These are phyloP conservation scores for Tetrahymena thermophila DNA, from an alignment of 73 alveolate species.

Conservation along the genomic window DNA sequence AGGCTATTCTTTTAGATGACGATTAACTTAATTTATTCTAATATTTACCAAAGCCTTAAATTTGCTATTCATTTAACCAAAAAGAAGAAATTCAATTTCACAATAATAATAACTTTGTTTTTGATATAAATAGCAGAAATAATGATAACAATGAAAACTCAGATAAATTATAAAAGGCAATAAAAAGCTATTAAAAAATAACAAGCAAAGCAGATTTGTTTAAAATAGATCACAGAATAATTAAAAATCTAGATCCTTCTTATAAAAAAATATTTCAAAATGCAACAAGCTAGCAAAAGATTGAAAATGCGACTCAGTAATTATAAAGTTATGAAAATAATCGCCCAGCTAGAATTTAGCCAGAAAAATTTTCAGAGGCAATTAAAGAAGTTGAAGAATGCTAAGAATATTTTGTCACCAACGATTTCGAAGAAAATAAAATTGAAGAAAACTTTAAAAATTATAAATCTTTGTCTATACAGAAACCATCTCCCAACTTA, in stretches of 20 bases:
- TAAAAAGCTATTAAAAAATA: not conserved
- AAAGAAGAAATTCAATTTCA: not conserved
- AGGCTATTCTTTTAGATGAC: not conserved
- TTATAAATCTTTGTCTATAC: not conserved
- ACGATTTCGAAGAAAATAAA: not conserved
- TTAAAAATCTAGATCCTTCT: not conserved
- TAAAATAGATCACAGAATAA: not conserved
- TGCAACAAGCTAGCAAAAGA: not conserved
- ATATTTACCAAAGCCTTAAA: not conserved
- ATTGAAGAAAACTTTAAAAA: not conserved
- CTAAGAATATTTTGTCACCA: not conserved
- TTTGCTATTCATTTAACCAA: not conserved
- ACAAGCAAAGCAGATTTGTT: not conserved
- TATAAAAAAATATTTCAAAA: too few relatives aligned
- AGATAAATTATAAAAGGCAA: not conserved
- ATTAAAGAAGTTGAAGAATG: not conserved
- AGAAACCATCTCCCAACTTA: not conserved
- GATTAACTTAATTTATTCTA: not conserved
- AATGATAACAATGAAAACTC: not conserved
- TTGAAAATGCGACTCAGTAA: not conserved
- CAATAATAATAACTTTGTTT: not conserved
- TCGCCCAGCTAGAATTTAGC: not conserved
- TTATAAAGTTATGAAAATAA: not conserved
- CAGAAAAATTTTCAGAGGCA: not conserved
- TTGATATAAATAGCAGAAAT: not conserved